Conservation (phyloP, 129 eudicot species). For the Apium graveolens region DNA sequence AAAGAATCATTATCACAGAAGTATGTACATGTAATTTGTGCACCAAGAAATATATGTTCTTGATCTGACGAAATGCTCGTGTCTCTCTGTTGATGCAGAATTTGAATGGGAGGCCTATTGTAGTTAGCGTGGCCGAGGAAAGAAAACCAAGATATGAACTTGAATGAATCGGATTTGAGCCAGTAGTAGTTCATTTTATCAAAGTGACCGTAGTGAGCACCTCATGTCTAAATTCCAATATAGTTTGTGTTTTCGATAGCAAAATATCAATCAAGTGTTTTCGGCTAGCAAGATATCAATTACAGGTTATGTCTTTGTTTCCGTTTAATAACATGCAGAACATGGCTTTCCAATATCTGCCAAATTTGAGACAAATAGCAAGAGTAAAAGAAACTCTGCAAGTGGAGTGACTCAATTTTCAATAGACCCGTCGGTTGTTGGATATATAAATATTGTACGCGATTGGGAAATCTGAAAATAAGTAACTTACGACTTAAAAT, state of each 20-base stretch:
- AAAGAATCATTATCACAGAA: not conserved
- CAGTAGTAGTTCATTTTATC: not conserved
- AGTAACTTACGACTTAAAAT: too few species aligned
- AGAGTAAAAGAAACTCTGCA: too few species aligned
- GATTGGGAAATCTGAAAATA: too few species aligned
- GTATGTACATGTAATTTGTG: not conserved
- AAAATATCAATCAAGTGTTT: not conserved
- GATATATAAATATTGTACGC: too few species aligned
- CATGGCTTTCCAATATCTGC: not conserved
- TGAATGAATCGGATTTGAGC: not conserved
- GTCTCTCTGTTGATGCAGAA: constrained; percentile 31
- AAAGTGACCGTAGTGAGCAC: not conserved
- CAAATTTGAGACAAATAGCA: not conserved
- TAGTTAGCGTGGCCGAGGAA: constrained; percentile 75
- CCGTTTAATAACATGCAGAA: not conserved
- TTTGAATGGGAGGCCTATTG: constrained; percentile 62
- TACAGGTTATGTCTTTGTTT: not conserved
- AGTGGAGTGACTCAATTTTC: too few species aligned
- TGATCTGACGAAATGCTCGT: constrained; percentile 2
- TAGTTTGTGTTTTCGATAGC: not conserved
- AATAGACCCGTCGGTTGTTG: too few species aligned
- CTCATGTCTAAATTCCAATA: not conserved
- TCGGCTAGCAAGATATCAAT: not conserved
- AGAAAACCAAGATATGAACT: constrained; percentile 47
- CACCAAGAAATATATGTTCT: not conserved